Conservation (phyloP, 306 rosid species). For the Phaseolus lunatus region DNA sequence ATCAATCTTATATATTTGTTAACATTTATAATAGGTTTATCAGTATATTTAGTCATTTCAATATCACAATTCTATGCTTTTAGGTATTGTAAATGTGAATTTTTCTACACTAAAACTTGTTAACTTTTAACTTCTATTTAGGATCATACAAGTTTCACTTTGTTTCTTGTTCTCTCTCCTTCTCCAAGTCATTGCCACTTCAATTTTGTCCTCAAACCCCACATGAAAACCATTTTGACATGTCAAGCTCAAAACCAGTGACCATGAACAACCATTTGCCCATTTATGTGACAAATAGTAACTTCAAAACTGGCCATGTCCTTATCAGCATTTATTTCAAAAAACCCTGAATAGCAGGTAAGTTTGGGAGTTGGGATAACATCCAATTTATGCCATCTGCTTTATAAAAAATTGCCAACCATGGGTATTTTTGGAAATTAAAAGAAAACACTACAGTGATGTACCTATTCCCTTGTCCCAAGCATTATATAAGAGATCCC, state of each 20-base stretch:
- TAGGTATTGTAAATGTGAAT: too few relatives aligned
- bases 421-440: slow-evolving; percentile 43
- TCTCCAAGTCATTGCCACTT: slow-evolving; percentile 3
- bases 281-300: slow-evolving; percentile 46
- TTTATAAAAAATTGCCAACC: slow-evolving; percentile 40
- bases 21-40: too few relatives aligned
- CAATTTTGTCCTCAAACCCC: slow-evolving; percentile 19
- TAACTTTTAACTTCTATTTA: background rate
- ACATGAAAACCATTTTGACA: slow-evolving; percentile 40
- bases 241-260: slow-evolving; percentile 41
- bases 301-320: slow-evolving; percentile 24
- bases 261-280: slow-evolving; percentile 46
- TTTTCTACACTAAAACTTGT: too few relatives aligned
- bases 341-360: slow-evolving; percentile 41
- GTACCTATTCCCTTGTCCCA: background rate
- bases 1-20: too few relatives aligned
- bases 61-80: too few relatives aligned
- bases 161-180: slow-evolving; percentile 9
- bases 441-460: background rate
- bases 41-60: too few relatives aligned
- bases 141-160: background rate
- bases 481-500: slow-evolving; percentile 25
- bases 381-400: slow-evolving; percentile 30
- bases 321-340: slow-evolving; percentile 35
- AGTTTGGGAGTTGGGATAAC: slow-evolving; percentile 30